Percentiles rank a stretch among this genome's conserved stretches.
These are phyloP conservation scores for Wilcoxina mikolae DNA, from an alignment of 495 filamentous ascomycete genomes.

Conservation along the genomic window DNA sequence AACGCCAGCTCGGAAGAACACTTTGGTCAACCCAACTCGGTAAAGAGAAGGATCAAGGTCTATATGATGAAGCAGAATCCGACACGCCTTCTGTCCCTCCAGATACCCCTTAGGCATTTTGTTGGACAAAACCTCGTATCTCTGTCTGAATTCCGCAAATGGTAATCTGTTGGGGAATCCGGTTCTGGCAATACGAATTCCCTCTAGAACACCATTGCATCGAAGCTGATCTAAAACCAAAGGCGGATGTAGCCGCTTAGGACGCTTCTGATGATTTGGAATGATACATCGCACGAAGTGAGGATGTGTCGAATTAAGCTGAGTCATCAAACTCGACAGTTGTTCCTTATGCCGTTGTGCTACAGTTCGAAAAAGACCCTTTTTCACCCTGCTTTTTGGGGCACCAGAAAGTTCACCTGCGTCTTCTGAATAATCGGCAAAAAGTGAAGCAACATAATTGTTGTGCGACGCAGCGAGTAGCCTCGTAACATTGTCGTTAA, in stretches of 20 bases:
- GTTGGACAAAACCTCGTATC: constrained; percentile 90
- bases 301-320: constrained; percentile 88
- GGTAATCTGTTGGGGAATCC: constrained; percentile 93
- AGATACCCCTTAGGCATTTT: constrained; percentile 81
- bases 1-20: constrained; percentile 95
- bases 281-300: constrained; percentile 98
- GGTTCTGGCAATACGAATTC: constrained; percentile 91
- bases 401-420: constrained; percentile 45
- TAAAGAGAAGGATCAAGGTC: constrained; percentile 71
- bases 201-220: constrained; percentile 97
- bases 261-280: constrained; percentile 95
- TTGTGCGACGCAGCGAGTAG: constrained; percentile 71
- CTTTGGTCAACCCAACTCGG: constrained; percentile 89
- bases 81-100: constrained; percentile 73
- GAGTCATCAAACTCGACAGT: constrained; percentile 83
- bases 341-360: constrained; percentile 98
- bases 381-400: constrained; percentile 75
- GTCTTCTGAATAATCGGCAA: constrained; percentile 74
- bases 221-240: constrained; percentile 89
- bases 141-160: constrained; percentile 86
- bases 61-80: constrained; percentile 79
- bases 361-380: constrained; percentile 91
- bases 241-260: constrained; percentile 76
- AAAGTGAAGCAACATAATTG: constrained; percentile 68
- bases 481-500: constrained; percentile 91